phyloP scores from a whole-genome alignment of 805 yeast genomes.

The Myxozyma nipponensis region DNA sequence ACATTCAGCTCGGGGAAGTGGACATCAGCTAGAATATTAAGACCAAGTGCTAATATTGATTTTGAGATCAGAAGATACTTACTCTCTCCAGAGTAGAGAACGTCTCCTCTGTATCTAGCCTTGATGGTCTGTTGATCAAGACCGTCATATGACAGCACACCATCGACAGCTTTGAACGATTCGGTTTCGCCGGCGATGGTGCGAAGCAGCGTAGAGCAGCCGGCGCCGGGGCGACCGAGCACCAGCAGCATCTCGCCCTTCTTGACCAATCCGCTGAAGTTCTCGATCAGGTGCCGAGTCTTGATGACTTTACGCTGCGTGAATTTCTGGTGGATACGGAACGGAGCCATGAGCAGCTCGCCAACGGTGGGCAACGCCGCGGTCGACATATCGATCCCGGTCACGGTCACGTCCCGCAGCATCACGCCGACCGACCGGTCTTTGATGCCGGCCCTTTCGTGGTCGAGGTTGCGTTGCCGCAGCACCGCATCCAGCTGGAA shows the following conservation, averaged over 20 bases:
- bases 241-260: constrained; percentile 48
- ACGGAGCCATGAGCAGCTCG: constrained; percentile 39
- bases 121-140: constrained; percentile 57
- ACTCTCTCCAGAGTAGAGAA: constrained; percentile 35
- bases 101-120: constrained; percentile 50
- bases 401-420: constrained; percentile 41
- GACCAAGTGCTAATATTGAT: constrained; percentile 33
- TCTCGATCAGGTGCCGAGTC: constrained; percentile 25
- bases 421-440: constrained; percentile 38
- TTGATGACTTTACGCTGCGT: constrained; percentile 8
- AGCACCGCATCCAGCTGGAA: constrained; percentile 36
- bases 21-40: constrained; percentile 44
- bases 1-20: constrained; percentile 78
- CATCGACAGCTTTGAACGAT: constrained; percentile 51
- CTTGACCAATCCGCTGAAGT: not conserved
- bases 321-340: constrained; percentile 30
- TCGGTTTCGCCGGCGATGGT: constrained; percentile 69
- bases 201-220: constrained; percentile 58
- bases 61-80: constrained; percentile 34
- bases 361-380: constrained; percentile 45
- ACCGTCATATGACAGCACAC: constrained; percentile 61
- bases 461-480: constrained; percentile 27
- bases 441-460: constrained; percentile 37
- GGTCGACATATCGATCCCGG: constrained; percentile 49
- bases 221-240: constrained; percentile 77